Evolutionary conservation across 345 rosid species (phyloP).

Genomic region (Rubroshorea leprosula): DNA sequence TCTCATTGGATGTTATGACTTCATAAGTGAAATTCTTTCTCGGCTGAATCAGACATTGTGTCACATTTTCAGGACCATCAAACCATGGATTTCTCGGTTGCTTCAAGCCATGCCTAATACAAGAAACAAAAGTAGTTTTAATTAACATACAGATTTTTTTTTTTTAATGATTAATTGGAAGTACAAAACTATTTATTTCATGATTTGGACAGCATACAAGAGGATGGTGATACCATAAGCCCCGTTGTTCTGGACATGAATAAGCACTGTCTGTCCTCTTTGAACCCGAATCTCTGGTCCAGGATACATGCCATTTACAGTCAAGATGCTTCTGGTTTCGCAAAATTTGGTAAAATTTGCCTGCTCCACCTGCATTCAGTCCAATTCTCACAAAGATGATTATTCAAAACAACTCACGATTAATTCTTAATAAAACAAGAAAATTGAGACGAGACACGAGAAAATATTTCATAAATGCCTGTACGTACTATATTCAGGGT

Average conservation of each 20-base stretch:
- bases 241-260: slow-evolving; percentile 45
- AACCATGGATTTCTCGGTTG: slow-evolving; percentile 44
- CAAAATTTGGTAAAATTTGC: slow-evolving; percentile 32
- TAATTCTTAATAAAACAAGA: no score
- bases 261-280: slow-evolving; percentile 39
- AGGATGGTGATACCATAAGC: slow-evolving; percentile 37
- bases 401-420: no score
- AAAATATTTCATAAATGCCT: no score
- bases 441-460: no score
- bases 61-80: slow-evolving; percentile 44
- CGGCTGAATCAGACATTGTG: slow-evolving; percentile 42
- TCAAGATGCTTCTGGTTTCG: slow-evolving; percentile 31
- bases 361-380: slow-evolving; percentile 9
- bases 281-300: slow-evolving; percentile 39
- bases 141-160: no score
- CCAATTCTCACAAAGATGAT: no score
- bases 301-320: slow-evolving; percentile 46
- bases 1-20: slow-evolving; percentile 25
- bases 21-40: slow-evolving; percentile 32
- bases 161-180: neutral
- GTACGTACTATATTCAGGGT: no score
- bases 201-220: slow-evolving; percentile 26
- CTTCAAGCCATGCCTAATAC: slow-evolving; percentile 38
- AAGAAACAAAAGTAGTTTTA: neutral
- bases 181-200: no score